A percentile compares a stretch with the other conserved stretches of the same genome.
Evolutionary conservation across 2,329 filamentous ascomycete species (phyloP).

Genomic region (Emericellopsis atlantica): DNA sequence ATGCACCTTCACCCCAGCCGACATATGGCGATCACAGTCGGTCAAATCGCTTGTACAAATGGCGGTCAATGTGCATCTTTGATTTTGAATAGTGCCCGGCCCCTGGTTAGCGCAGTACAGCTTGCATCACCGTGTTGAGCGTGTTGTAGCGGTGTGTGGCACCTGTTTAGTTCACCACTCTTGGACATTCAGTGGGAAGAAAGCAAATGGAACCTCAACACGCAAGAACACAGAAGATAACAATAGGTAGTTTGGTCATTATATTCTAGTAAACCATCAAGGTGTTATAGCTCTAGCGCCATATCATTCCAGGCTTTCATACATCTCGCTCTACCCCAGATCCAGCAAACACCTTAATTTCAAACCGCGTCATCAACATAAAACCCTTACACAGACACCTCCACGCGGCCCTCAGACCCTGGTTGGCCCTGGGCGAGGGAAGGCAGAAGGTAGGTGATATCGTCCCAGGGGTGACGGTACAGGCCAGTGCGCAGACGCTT

Average conservation of each 20-base stretch:
- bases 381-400: slow-evolving; percentile 59
- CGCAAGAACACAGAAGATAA: too few species aligned
- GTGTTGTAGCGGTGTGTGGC: too few species aligned
- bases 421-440: slow-evolving; percentile 59
- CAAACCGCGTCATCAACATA: slow-evolving; percentile 12
- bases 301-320: slow-evolving; percentile 22
- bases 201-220: not conserved
- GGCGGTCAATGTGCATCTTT: too few species aligned
- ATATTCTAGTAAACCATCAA: slow-evolving; percentile 2
- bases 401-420: slow-evolving; percentile 75
- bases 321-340: slow-evolving; percentile 17
- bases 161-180: too few species aligned
- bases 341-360: slow-evolving; percentile 15
- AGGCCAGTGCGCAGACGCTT: slow-evolving; percentile 97
- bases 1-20: too few species aligned
- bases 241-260: not conserved
- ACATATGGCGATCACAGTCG: too few species aligned
- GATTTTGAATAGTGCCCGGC: too few species aligned
- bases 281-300: slow-evolving; percentile 15
- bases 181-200: not conserved
- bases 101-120: too few species aligned
- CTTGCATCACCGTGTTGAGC: too few species aligned
- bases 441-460: slow-evolving; percentile 90
- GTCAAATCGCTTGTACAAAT: too few species aligned
- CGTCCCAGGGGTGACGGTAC: slow-evolving; percentile 98